Base-by-base conservation (phyloP, 106 monocot species). In the Phalaenopsis aphrodite region DNA sequence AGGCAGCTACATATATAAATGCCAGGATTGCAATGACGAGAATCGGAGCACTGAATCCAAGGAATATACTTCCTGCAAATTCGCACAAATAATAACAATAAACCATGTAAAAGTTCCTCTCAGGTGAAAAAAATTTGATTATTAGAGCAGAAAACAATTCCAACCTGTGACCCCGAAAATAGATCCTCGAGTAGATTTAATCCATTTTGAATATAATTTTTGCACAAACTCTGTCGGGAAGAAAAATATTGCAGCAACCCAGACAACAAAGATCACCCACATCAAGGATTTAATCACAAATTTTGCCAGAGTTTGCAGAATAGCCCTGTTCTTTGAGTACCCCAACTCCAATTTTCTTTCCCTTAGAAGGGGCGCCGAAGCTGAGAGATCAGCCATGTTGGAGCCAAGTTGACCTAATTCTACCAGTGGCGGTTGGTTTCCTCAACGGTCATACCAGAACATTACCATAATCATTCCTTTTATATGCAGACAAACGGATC, bases 61-160 rank as follows among this genome's bases (percentile, higher is more conserved):
- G 85, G 81, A 95, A 95, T 49, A 90, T 68, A 48, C 85, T 87
- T 75, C 95, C 94, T 92, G 86, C 85, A 89, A 46, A 49, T 52
- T 43, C 36, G 52, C 42, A 41, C 55, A 81, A 42, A 58, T 24
- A 69, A 56, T 78, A 37, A 42, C 58, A 74, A 78, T 19, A 8
- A 61, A 57, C 0, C 16, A 12, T 69, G 21, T n/a, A n/a, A n/a
- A 19, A 5, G 19, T 78, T 11, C 8, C 18, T 39, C 67, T 21
- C 55, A 55, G 30, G 12, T 18, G 49, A 4, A 52, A 64, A 48
- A 56, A 38, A 19, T 79, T 18, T 5, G 48, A 38, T 39, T 42
- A n/a, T 15, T 30, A 80, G 46, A 75, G 42, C 61, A 38, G 46
- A 1, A 61, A 56, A 74, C 39, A 72, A 0, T 9, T 52, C 56